Evolutionary conservation across 148 eudicot genomes (phyloP).

Genomic region (Rhododendron mucronatum): DNA sequence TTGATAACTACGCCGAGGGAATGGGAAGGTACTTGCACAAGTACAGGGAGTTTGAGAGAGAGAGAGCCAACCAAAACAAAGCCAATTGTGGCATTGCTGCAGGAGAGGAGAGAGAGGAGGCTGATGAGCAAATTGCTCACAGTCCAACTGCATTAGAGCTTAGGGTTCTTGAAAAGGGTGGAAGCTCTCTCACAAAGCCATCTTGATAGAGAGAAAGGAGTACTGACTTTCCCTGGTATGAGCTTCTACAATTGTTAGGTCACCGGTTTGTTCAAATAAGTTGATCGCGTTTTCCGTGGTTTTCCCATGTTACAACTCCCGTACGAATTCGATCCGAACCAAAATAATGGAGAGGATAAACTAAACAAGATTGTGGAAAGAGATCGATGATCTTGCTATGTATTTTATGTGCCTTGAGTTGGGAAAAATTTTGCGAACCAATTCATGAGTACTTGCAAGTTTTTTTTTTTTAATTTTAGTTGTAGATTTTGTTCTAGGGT

Average conservation of each 20-base stretch:
- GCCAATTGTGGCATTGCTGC: not conserved
- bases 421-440: not conserved
- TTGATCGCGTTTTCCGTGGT: not conserved
- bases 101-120: not conserved
- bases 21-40: slow-evolving; percentile 36
- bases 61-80: slow-evolving; percentile 23
- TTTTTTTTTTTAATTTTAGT: not conserved
- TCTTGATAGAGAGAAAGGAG: not conserved
- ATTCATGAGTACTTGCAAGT: not conserved
- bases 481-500: not conserved
- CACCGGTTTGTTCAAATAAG: not conserved
- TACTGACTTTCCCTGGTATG: not conserved
- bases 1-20: slow-evolving; percentile 45
- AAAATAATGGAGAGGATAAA: not conserved
- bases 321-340: not conserved
- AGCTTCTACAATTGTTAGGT: not conserved
- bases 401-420: not conserved
- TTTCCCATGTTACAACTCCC: not conserved
- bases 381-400: not conserved
- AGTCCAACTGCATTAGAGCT: slow-evolving; percentile 9
- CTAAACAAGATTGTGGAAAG: not conserved
- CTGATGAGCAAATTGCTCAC: not conserved
- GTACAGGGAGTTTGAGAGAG: slow-evolving; percentile 43
- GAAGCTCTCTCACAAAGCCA: slow-evolving; percentile 11
- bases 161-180: slow-evolving; percentile 9